Evolutionary conservation across 2,329 filamentous ascomycete genomes (phyloP), one percentile per base, ranked within the genome.

Genomic region (Davidsoniella eucalypti): DNA sequence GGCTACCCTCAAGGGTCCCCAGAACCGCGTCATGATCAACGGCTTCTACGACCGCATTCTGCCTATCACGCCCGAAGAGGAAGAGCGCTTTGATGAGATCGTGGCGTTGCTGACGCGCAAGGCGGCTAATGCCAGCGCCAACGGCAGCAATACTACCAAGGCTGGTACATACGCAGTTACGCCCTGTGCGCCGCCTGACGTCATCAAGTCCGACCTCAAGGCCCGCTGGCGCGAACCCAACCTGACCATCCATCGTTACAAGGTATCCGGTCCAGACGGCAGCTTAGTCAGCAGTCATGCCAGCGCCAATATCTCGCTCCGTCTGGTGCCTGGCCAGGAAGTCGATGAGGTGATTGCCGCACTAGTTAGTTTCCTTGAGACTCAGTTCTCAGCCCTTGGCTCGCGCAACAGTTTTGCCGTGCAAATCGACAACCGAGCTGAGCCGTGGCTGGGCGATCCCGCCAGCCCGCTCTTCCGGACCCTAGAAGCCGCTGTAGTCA

Each of bases 141-240:
- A 16, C 5, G 39, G 25, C 23, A 29, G 18, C 33, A 21, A 40
- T 33, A n/a, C 36, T 21, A 25, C 36, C 4, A 23, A 16, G 16
- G 12, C 6, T 3, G 29, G 29, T 9, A 33, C 29, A 33, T 33
- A 33, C 29, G 29, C 29, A 33, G 29, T 12, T 33, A 33, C 2
- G 29, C 29, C 29, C 14, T 37, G 37, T 16, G 37, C 44, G 17
- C 25, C 23, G 17, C 41, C 52, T 8, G 48, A 51, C 2, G 33
- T 41, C 16, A 76, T 96, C 44, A 88, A 90, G 53, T 73, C 79
- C 37, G 87, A 83, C 2, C 72, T 98, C 5, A 94, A 94, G 83
- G 84, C 88, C 9, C 77, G 88, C 51, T 98, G 92, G 92, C 80
- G 92, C 18, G 88, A 96, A 60, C 87, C 92, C 0, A 94, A 93